Base-by-base conservation (phyloP, 2,329 filamentous ascomycete genomes). In the Ophiostoma montium region DNA sequence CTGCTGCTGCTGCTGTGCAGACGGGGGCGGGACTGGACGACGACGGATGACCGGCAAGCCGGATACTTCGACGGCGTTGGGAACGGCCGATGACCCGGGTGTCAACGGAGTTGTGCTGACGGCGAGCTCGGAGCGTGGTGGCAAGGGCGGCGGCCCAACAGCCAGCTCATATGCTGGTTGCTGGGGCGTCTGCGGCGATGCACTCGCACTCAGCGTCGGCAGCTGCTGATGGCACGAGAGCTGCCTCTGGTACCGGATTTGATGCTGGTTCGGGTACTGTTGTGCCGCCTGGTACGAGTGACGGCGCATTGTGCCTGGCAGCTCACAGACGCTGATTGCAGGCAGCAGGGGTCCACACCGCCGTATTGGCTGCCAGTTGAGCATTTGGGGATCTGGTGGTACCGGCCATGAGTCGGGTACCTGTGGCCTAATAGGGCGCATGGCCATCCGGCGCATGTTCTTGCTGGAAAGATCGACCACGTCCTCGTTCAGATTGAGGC, bases 401-500 rank as follows among this genome's bases (percentile, higher is more conserved):
- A 41, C 38, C 6, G 32, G 45, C 11, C 44, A 33, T n/a, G 35
- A 11, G 7, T 19, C 32, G 31, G 35, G 35, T 5, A 13, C 10
- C 12, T 39, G 13, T 21, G 19, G 19, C 21, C 21, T 12, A n/a
- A n/a, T n/a, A n/a, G n/a, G 47, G 27, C 35, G 47, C 43, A 46
- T 41, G 7, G 32, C 35, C 18, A 48, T 15, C n/a, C 41, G 27
- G 21, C 49, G 45, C 32, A n/a, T 57, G 52, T 33, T 65, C 55
- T 51, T 51, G 23, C 18, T 27, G 47, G 61, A 76, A 35, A 84
- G 80, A 52, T 84, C 73, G 18, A 95, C 67, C 6, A 96, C 78
- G 44, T 83, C 79, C 19, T 76, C 67, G 1, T 89, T 88, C 12
- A 92, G 90, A 19, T 77, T 74, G 55, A 96, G 88, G 56, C 92